Evolutionary conservation across 1,284 basidiomycete genomes (phyloP), one percentile per base, ranked within the genome.

Genomic region (Apiotrichum sp.): DNA sequence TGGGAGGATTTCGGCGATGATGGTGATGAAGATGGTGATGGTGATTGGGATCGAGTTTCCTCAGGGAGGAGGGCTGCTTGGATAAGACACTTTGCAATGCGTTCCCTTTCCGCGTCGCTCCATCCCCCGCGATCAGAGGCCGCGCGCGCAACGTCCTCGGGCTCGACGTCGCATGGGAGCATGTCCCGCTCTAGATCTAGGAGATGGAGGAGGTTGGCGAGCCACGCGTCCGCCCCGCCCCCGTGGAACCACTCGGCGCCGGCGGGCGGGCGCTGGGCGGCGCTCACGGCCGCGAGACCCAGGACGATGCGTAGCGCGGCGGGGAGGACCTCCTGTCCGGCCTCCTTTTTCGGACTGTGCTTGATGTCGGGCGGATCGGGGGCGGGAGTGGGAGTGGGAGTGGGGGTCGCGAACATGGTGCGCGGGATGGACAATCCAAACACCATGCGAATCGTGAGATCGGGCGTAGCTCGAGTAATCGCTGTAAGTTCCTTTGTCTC

Each of bases 171-270:
- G 1, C 63, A 47, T 0, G 74, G 74, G 6, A 76, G 60, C 16
- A 59, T 57, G 10, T 53, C 65, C 14, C 58, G 56, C 11, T 69
- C 64, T 14, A 77, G 57, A 3, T 66, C 63, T 16, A 75, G 56
- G 16, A 75, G 61, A 53, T 69, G 64, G 42, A 64, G 61, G 1
- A 77, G 64, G 1, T 69, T 58, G 42, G 49, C 42, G 4, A 74
- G 57, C 74, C 74, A 77, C 50, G 58, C 56, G 7, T 53, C 33
- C 2, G 65, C 59, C 3, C 51, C 68, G 11, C 44, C 41, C 22
- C 55, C 47, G 10, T 61, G 45, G 8, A 22, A 6, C 40, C 59
- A 49, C 1, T 46, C 50, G 10, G 57, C 57, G 43, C 48, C 59
- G 14, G 56, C 36, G 2, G 59, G 47, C 3, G 68, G 63, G 33